Evolutionary conservation across 2,329 filamentous ascomycete genomes (phyloP), one percentile per base, ranked within the genome.

Genomic region (Nemania sp.): DNA sequence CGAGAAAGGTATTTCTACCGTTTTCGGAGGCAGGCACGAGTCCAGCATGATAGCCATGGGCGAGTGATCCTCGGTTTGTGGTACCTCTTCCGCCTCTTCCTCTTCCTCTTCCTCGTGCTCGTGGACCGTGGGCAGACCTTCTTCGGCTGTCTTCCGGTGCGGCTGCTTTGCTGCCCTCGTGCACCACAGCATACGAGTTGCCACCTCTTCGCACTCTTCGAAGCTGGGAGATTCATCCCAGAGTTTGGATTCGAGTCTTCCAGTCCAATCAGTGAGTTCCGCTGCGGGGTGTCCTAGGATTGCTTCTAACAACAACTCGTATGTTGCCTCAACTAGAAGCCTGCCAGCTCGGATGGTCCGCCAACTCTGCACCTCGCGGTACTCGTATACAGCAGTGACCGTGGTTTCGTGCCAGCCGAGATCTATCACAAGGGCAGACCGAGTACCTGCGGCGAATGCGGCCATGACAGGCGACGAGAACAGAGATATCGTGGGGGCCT

Each of bases 361-460:
- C 52, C 79, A 82, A 49, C 83, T 84, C 14, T 80, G 78, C 1
- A 96, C 83, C 69, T 96, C 91, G 49, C 90, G 86, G 69, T 91
- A 96, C 72, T 99, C 94, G 67, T 92, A 97, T 6, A 97, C 80
- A 5, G 86, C 89, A 0, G 91, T 96, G 19, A 95, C 83, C 0
- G 87, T 81, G 0, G 92, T 96, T 71, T 97, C 94, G 36, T 86
- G 81, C 94, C 94, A 99, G 37, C 93, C 94, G 56, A 99, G 80
- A 66, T 99, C 91, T 31, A 99, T 79, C 0, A 97, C 84, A 36
- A 99, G 72, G 1, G 88, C 91, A n/a, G 90, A 90, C 12, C 94
- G 85, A 34, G 96, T 76, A 0, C 94, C 94, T 5, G 92, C 91
- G 6, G 88, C 88, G 3, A 92, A 82, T 6, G 88, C 78, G 1